A percentile compares a stretch with the other conserved stretches of the same genome.
Conservation (phyloP, 2,329 filamentous ascomycete species). For the Ophiosphaerella narmari region DNA sequence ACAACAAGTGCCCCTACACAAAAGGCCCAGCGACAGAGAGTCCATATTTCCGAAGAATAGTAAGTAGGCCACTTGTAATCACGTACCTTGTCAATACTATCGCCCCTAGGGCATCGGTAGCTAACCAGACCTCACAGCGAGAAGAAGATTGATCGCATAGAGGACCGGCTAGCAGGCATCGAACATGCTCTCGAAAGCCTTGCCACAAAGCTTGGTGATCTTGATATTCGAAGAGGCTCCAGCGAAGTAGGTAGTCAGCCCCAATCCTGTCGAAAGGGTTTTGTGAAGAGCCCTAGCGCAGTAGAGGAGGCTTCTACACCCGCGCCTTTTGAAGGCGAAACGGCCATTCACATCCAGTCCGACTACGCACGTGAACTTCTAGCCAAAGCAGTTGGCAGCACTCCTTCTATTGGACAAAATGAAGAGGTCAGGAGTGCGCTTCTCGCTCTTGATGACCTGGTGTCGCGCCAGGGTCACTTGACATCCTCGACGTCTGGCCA, state of each 20-base stretch:
- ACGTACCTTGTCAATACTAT: too few relatives aligned
- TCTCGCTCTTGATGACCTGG: conserved; percentile 38
- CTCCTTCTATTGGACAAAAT: conserved; percentile 40
- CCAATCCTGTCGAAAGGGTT: conserved; percentile 23
- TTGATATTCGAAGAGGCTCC: conserved; percentile 28
- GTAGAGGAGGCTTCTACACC: conserved; percentile 31
- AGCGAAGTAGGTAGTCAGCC: conserved; percentile 31
- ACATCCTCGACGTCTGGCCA: conserved; percentile 13
- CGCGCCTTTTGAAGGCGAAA: conserved; percentile 55
- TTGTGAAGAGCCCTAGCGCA: conserved; percentile 18
- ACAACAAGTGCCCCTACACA: conserved; percentile 38
- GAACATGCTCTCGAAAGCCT: conserved; percentile 50
- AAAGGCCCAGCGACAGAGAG: conserved; percentile 38
- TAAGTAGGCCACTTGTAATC: conserved; percentile 18
- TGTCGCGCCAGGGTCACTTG: conserved; percentile 30
- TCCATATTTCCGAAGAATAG: conserved; percentile 47
- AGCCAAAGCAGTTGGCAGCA: conserved; percentile 46
- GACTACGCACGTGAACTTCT: conserved; percentile 53
- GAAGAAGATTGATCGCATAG: conserved; percentile 59
- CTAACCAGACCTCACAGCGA: conserved; percentile 46
- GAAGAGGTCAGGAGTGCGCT: conserved; percentile 41
- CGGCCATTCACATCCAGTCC: conserved; percentile 55
- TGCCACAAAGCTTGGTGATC: conserved; percentile 33
- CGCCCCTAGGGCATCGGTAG: neutral
- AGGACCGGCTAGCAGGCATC: conserved; percentile 55